These are phyloP conservation scores for Paspalum vaginatum DNA, from an alignment of 176 grass and related monocot species.

Conservation along the genomic window DNA sequence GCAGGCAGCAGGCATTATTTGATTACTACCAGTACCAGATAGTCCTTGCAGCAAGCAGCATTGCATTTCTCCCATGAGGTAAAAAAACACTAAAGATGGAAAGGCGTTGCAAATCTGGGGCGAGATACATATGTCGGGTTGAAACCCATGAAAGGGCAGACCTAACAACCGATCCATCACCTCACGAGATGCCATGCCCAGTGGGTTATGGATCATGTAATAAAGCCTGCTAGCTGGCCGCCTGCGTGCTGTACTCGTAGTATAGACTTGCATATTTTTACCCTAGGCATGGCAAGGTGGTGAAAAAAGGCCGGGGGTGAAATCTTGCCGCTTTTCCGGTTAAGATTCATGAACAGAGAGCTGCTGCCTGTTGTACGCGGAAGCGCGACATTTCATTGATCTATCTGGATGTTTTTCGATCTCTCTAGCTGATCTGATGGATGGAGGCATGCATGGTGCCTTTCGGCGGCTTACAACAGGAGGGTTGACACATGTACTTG, in stretches of 20 bases:
- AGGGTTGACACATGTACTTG: slow-evolving; percentile 4
- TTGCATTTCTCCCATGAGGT: slow-evolving; percentile 14
- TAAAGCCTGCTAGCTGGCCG: slow-evolving; percentile 23
- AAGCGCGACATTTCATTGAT: background rate
- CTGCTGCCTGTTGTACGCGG: background rate
- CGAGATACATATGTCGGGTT: slow-evolving; percentile 60
- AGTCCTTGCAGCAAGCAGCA: background rate
- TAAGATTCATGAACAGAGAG: slow-evolving; percentile 34
- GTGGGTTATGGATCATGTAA: slow-evolving; percentile 29
- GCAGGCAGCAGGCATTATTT: background rate
- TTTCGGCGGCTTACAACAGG: slow-evolving; percentile 4
- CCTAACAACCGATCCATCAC: slow-evolving; percentile 51
- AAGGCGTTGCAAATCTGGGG: slow-evolving; percentile 50
- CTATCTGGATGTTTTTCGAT: background rate
- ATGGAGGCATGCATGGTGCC: background rate
- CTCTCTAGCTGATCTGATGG: no score
- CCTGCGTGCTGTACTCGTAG: slow-evolving; percentile 7
- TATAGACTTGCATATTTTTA: slow-evolving; percentile 37
- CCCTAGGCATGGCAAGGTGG: slow-evolving; percentile 27
- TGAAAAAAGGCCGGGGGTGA: slow-evolving; percentile 41
- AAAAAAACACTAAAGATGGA: background rate
- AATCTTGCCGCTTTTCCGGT: slow-evolving; percentile 37
- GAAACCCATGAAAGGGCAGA: slow-evolving; percentile 32
- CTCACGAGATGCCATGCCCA: slow-evolving; percentile 43
- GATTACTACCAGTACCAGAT: background rate